Evolutionary conservation across 331 rosid species (phyloP).

Genomic region (Malus hybrid): DNA sequence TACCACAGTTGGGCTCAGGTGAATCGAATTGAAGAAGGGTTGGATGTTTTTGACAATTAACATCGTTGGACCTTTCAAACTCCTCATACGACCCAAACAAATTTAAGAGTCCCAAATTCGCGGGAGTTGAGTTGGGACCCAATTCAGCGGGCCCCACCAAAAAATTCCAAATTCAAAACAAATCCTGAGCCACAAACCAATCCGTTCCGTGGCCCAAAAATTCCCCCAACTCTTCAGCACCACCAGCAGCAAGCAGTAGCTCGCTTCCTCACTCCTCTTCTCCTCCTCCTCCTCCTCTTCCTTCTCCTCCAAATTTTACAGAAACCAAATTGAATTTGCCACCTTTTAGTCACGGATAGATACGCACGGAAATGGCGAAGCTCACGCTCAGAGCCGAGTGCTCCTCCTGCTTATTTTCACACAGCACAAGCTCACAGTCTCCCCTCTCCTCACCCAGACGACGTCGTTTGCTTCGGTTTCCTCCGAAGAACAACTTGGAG

Average conservation of each 20-base stretch:
- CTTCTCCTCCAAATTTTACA: neutral
- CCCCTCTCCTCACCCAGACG: no score
- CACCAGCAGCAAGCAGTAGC: neutral
- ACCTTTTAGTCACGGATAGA: neutral
- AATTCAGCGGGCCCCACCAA: neutral
- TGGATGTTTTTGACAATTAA: neutral
- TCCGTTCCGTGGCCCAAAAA: constrained; percentile 1
- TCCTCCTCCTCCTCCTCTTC: neutral
- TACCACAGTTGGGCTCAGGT: neutral
- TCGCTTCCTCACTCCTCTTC: constrained; percentile 1
- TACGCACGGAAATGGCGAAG: constrained; percentile 28
- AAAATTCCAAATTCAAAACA: neutral
- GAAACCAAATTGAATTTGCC: neutral
- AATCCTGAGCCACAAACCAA: constrained; percentile 6
- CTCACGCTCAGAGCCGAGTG: constrained; percentile 32
- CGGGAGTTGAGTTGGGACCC: neutral
- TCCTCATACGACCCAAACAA: neutral
- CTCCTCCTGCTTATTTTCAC: constrained; percentile 18
- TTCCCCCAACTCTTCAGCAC: neutral
- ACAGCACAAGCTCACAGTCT: neutral
- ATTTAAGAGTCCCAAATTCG: neutral
- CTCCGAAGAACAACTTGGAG: no score
- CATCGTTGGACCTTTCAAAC: neutral
- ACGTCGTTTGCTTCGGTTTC: no score
- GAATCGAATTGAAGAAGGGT: neutral